Evolutionary conservation across 768 basidiomycete species (phyloP), one percentile per base, ranked within the genome.

Genomic region (Suillus discolor): DNA sequence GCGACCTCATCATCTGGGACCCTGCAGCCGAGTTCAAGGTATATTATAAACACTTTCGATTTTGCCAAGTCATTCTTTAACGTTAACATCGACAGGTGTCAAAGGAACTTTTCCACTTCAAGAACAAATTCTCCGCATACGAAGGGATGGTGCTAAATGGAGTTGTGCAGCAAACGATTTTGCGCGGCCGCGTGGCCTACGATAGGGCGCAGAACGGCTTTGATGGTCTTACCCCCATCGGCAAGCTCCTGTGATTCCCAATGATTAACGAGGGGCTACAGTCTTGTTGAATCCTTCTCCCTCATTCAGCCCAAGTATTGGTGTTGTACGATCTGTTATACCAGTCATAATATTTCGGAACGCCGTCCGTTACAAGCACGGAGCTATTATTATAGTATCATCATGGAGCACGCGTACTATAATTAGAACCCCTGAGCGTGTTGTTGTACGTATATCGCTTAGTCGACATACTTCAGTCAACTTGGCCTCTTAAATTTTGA

Each of bases 101-200:
- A 34, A 85, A 85, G 72, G 89, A 91, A 11, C 72, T 77, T 15
- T 81, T 98, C 15, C 83, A 89, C 62, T 98, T 97, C 84, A 97
- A 94, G 82, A 98, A 99, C 80, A 96, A 96, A 77, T 72, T 97
- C 23, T 93, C 93, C 4, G 93, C 97, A 2, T 99, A 96, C 74
- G 86, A 92, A 69, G 96, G 95, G 6, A 80, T 86, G 71, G 81
- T 72, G 20, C 82, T 97, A 53, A 79, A 70, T 18, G 97, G 97
- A 0, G 79, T 80, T n/a, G 92, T 96, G 42, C 80, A 86, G 66
- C 81, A 89, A 76, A 94, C 93, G 0, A 93, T 86, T 75, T 79
- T 99, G n/a, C 86, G 94, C 6, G 96, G 95, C 2, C 70, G 74
- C 20, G 74, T 91, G 54, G 85, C 90, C 0, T 97, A 92, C 76